Evolutionary conservation across 345 rosid genomes (phyloP).

Genomic region (Camelina sativa): DNA sequence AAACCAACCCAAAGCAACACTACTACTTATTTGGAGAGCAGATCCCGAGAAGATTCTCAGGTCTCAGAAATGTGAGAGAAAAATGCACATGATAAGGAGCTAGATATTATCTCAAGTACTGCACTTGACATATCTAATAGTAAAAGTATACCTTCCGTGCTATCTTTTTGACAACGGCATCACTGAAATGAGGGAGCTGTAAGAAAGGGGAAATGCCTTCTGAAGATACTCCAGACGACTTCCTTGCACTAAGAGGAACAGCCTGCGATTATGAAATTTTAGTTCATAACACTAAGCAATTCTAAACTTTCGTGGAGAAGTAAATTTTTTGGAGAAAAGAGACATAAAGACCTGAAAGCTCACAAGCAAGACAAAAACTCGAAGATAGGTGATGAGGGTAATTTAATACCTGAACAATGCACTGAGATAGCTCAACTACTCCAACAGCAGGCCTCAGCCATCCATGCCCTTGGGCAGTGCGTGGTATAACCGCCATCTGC

Average conservation of each 20-base stretch:
- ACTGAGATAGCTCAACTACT: constrained; percentile 95
- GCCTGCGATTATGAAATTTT: constrained; percentile 57
- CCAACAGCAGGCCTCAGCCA: constrained; percentile 99
- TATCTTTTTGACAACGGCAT: constrained; percentile 77
- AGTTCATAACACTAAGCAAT: constrained; percentile 33
- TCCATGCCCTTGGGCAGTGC: constrained; percentile 90
- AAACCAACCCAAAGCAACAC: constrained; percentile 17
- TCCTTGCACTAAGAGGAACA: constrained; percentile 96
- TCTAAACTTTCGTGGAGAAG: constrained; percentile 12
- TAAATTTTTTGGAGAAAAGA: constrained; percentile 11
- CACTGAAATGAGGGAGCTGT: constrained; percentile 94
- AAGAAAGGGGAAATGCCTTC: constrained; percentile 94
- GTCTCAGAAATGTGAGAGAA: neutral
- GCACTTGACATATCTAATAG: constrained; percentile 25
- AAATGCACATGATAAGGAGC: constrained; percentile 23
- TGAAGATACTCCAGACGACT: constrained; percentile 80
- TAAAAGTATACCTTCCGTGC: constrained; percentile 76
- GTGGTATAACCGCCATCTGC: constrained; percentile 96
- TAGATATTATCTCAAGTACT: constrained; percentile 14
- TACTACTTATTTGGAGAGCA: constrained; percentile 16
- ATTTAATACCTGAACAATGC: constrained; percentile 82
- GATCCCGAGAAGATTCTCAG: constrained; percentile 5
- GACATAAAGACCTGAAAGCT: constrained; percentile 9
- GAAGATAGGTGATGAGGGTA: constrained; percentile 8
- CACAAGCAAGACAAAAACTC: constrained; percentile 11